These are phyloP conservation scores for Strigomonas culicis DNA, from an alignment of 208 protist genomes.

Conservation along the genomic window DNA sequence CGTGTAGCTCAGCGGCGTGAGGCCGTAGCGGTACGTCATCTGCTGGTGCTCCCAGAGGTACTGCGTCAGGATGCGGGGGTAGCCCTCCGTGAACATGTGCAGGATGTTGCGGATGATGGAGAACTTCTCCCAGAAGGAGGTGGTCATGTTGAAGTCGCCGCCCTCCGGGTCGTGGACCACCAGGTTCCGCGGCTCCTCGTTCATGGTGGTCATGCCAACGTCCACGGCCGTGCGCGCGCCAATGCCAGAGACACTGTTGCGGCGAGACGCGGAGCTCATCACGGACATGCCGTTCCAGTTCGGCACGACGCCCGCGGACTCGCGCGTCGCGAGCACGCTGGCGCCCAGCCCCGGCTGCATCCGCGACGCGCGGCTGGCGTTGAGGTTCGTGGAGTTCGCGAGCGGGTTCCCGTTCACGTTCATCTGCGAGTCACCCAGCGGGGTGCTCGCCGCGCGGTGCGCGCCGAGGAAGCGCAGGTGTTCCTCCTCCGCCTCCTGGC, in stretches of 20 bases:
- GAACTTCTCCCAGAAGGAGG: slow-evolving; percentile 36
- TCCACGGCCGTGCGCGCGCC: not conserved
- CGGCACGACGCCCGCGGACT: slow-evolving; percentile 71
- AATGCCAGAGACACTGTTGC: slow-evolving; percentile 14
- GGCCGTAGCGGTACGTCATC: slow-evolving; percentile 72
- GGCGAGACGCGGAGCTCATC: slow-evolving; percentile 21
- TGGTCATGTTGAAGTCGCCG: slow-evolving; percentile 69
- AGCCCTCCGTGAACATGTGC: slow-evolving; percentile 91
- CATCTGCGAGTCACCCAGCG: slow-evolving; percentile 21
- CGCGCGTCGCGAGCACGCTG: slow-evolving; percentile 50
- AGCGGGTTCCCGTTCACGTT: slow-evolving; percentile 10
- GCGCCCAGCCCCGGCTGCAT: slow-evolving; percentile 12
- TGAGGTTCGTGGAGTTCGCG: slow-evolving; percentile 15
- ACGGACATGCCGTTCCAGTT: slow-evolving; percentile 37
- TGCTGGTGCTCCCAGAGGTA: slow-evolving; percentile 86
- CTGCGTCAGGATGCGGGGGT: slow-evolving; percentile 83
- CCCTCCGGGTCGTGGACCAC: slow-evolving; percentile 85
- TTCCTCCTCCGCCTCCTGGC: slow-evolving; percentile 66
- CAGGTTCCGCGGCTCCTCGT: slow-evolving; percentile 30
- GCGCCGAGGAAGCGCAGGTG: slow-evolving; percentile 66
- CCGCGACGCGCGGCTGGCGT: slow-evolving; percentile 15
- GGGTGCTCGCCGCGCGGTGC: slow-evolving; percentile 28
- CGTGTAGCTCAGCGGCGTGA: slow-evolving; percentile 68
- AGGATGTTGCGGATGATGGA: slow-evolving; percentile 80
- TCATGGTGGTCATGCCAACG: slow-evolving; percentile 9